Percentiles rank a stretch among this genome's conserved stretches.
phyloP scores from a whole-genome alignment of 139 green algal species.

The Zygnema circumcarinatum region DNA sequence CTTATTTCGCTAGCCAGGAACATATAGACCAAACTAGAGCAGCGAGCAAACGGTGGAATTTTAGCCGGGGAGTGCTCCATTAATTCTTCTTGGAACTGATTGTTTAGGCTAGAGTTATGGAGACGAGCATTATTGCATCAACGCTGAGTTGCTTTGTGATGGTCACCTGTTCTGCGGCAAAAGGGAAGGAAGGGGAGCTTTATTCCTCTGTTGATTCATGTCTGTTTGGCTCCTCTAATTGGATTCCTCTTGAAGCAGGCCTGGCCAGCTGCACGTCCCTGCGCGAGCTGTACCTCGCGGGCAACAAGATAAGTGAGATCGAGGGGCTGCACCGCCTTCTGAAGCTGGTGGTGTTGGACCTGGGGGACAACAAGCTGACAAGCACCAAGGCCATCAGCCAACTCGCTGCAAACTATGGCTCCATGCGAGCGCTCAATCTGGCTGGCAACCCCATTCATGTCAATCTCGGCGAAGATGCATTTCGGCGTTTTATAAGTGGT shows the following conservation, averaged over 20 bases:
- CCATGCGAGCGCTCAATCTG: conserved; percentile 47
- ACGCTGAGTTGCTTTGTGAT: too few species aligned
- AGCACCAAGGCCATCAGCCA: conserved; percentile 54
- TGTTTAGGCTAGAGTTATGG: not conserved
- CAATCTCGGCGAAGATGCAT: conserved; percentile 35
- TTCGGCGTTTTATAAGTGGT: conserved; percentile 45
- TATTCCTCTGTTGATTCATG: not conserved
- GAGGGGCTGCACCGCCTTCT: conserved; percentile 61
- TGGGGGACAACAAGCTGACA: conserved; percentile 54
- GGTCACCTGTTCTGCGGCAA: too few species aligned
- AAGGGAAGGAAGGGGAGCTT: too few species aligned
- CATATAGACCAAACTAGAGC: not conserved
- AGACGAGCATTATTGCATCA: not conserved
- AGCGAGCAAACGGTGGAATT: not conserved
- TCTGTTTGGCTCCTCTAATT: not conserved
- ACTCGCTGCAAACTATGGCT: conserved; percentile 56
- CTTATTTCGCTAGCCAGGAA: not conserved
- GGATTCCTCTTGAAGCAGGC: not conserved
- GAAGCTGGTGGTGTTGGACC: conserved; percentile 58
- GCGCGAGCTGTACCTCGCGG: conserved; percentile 48
- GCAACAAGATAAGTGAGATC: conserved; percentile 59
- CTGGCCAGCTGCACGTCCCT: conserved; percentile 36
- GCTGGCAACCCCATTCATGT: conserved; percentile 44
- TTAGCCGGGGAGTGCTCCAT: not conserved
- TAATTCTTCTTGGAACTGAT: not conserved